Evolutionary conservation across 2,329 filamentous ascomycete species (phyloP), one percentile per base, ranked within the genome.

Genomic region (Alternaria incomplexa): DNA sequence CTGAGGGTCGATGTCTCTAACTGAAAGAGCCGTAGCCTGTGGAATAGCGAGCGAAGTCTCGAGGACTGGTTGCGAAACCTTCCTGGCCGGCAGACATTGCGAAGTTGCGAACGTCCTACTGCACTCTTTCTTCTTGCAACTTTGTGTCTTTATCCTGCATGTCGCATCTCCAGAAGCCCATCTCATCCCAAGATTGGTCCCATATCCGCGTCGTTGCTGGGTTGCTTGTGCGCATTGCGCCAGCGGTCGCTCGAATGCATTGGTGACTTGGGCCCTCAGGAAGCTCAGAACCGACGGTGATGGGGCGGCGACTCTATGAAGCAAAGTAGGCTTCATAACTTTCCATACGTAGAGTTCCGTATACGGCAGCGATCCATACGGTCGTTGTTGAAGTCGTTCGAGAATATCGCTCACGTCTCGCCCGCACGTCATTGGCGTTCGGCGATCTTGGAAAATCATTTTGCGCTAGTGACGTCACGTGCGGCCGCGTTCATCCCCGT

Each of bases 231-330:
- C 70, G 69, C 71, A 69, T 66, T 58, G 72, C 62, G 67, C 63
- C 20, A 69, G 63, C 22, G 72, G 67, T 61, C 65, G 62, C 17
- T 75, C 72, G 61, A 79, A 77, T 11, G 73, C 71, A 73, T 71
- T 62, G 36, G 67, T 63, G 46, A 76, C 72, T 64, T 80, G 78
- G 25, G 73, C 68, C 61, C 77, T 67, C 47, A 81, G 71, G 67
- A 80, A 81, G 71, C 69, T 77, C 66, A 81, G 63, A 20, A 80
- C 77, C 51, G 72, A 72, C 9, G 78, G 72, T 65, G 78, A 81
- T 46, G 79, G 79, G 56, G 73, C 72, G 51, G 72, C 67, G 56
- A 74, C 64, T 64, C 65, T 71, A 64, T 67, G 73, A 65, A 79
- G 73, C 67, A 73, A 69, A 56, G 69, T 70, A 60, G 73, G 69